Conservation (phyloP, 1,284 basidiomycete genomes). For the Pterulicium gracile region DNA sequence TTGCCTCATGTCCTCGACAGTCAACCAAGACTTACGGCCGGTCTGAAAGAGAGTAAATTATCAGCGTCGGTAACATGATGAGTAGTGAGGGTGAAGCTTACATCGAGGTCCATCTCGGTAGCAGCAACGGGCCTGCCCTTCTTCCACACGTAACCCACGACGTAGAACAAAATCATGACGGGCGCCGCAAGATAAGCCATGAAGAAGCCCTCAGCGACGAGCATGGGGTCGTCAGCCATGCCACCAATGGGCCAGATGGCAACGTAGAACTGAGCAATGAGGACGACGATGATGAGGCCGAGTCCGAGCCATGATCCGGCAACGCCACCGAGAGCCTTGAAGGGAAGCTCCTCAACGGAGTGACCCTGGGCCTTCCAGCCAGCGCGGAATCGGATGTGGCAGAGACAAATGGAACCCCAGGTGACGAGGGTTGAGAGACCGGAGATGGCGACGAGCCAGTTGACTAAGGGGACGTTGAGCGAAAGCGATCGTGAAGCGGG, state of each 20-base stretch:
- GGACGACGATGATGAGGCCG: conserved; percentile 25
- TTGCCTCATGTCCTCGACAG: conserved; percentile 13
- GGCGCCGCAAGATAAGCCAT: conserved; percentile 25
- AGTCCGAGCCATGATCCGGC: conserved; percentile 34
- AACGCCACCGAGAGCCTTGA: conserved; percentile 28
- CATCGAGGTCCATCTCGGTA: conserved; percentile 29
- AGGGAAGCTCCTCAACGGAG: conserved; percentile 31
- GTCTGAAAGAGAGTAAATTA: conserved; percentile 13
- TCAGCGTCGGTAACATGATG: background rate
- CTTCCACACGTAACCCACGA: conserved; percentile 27
- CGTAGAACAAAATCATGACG: conserved; percentile 27
- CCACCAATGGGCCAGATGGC: conserved; percentile 30
- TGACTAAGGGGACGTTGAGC: conserved; percentile 18
- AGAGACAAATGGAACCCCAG: conserved; percentile 31
- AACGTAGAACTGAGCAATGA: conserved; percentile 34
- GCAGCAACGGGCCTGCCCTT: conserved; percentile 23
- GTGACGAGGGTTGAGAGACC: conserved; percentile 33
- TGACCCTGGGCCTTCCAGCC: conserved; percentile 33
- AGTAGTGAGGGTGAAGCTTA: conserved; percentile 10
- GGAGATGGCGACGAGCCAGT: conserved; percentile 30
- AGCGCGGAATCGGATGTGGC: conserved; percentile 33
- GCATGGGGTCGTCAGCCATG: conserved; percentile 12
- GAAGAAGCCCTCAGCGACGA: conserved; percentile 26
- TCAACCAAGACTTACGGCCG: conserved; percentile 20
- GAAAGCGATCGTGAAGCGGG: no score